These are phyloP conservation scores for Rhodotorula sp. DNA, from an alignment of 1,284 basidiomycete species.

Conservation along the genomic window DNA sequence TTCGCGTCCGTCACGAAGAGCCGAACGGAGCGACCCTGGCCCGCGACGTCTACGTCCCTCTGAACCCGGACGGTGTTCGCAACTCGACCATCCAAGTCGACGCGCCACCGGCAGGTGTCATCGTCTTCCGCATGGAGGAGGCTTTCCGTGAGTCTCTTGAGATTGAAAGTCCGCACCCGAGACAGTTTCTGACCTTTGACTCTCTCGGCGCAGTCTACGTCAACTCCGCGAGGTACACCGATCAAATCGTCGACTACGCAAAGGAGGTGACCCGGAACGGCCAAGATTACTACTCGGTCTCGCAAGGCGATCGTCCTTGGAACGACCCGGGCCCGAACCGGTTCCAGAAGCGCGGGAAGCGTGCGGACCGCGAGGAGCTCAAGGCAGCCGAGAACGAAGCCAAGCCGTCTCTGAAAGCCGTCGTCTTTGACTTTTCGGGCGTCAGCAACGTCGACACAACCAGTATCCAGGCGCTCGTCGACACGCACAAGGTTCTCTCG, in stretches of 20 bases:
- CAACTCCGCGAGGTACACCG: constrained; percentile 61
- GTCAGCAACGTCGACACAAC: constrained; percentile 77
- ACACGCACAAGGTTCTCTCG: constrained; percentile 81
- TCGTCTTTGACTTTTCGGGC: constrained; percentile 86
- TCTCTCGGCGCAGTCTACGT: constrained; percentile 36
- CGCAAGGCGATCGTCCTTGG: constrained; percentile 77
- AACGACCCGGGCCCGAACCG: constrained; percentile 70
- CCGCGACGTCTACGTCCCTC: constrained; percentile 80
- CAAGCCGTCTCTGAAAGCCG: constrained; percentile 68
- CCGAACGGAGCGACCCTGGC: constrained; percentile 39
- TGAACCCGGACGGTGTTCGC: constrained; percentile 59
- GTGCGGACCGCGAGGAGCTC: constrained; percentile 35
- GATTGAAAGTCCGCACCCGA: not conserved
- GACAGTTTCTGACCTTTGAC: too few species aligned
- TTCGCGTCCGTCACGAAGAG: constrained; percentile 55
- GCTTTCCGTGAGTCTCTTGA: constrained; percentile 57
- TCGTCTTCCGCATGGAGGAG: constrained; percentile 93
- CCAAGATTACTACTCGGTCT: constrained; percentile 55
- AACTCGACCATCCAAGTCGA: constrained; percentile 71
- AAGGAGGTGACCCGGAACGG: constrained; percentile 74
- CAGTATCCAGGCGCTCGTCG: constrained; percentile 84
- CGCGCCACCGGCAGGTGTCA: constrained; percentile 77
- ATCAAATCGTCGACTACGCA: constrained; percentile 74
- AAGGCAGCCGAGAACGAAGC: constrained; percentile 58
- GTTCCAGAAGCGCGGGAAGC: constrained; percentile 44